Evolutionary conservation across 2,329 filamentous ascomycete genomes (phyloP), one percentile per base, ranked within the genome.

Genomic region (Aspergillus brasiliensis): DNA sequence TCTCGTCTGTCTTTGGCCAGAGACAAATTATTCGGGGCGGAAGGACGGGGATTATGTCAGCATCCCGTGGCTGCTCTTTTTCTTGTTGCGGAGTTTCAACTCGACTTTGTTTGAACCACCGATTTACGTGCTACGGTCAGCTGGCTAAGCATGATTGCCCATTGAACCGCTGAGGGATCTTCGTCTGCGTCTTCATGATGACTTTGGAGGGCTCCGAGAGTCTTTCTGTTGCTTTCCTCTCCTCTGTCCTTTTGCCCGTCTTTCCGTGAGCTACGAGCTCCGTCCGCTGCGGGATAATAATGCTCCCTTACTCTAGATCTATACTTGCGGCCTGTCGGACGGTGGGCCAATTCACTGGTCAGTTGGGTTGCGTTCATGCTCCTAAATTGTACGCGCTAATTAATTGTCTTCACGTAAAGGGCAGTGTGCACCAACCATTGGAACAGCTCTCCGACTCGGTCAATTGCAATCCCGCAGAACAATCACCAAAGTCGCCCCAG

Each of bases 211-310:
- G 52, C 27, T 52, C 49, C 23, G 37, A 58, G 56, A 37, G 46
- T 60, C 23, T 54, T 52, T 51, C 58, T 15, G 34, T 37, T 27
- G 27, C 21, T 55, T 48, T 56, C 27, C 46, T 57, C 25, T n/a
- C 52, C 25, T 17, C 52, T 60, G 25, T 54, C 40, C 31, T 55
- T 28, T 51, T 51, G 40, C 58, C 56, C 51, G 37, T 59, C 11
- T 60, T 60, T 48, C 51, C 57, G 37, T 64, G 61, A 65, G 64
- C 56, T 54, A 28, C 46, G 25, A 49, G 51, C 59, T 51, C 48
- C 44, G 58, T 51, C 63, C 64, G 47, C n/a, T 28, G 58, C 70
- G 67, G 64, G 57, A 76, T 75, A 72, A 75, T 72, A 73, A 75
- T 72, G 67, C 69, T 72, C 57, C 61, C 62, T 60, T 65, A 62